Evolutionary conservation across 129 eudicot genomes (phyloP).

Genomic region (Arctium lappa): DNA sequence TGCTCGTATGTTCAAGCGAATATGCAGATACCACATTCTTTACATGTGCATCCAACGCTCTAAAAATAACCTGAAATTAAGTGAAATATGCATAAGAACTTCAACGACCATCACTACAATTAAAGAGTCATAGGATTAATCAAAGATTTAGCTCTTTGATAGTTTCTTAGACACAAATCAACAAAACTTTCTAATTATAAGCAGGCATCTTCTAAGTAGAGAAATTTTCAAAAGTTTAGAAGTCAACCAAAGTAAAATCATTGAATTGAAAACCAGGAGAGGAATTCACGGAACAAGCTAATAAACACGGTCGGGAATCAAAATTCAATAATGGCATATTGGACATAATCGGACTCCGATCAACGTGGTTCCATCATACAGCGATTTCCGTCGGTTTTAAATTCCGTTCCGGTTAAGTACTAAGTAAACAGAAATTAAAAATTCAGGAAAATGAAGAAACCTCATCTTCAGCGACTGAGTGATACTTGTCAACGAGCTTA

Average conservation of each 20-base stretch:
- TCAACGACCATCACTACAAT: not conserved
- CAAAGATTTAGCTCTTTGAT: not conserved
- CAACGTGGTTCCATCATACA: not conserved
- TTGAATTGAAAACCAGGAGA: not conserved
- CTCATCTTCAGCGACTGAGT: conserved; percentile 93
- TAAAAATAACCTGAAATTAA: conserved; percentile 71
- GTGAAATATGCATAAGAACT: not conserved
- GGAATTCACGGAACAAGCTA: not conserved
- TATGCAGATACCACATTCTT: conserved; percentile 79
- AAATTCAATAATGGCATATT: not conserved
- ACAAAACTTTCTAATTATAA: not conserved
- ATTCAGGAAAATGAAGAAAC: conserved; percentile 30
- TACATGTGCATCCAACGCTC: conserved; percentile 72
- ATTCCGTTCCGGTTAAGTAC: not conserved
- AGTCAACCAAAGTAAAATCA: not conserved
- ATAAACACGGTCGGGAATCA: not conserved
- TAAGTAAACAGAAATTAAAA: not conserved
- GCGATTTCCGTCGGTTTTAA: not conserved
- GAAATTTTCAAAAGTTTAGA: not conserved
- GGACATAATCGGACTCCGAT: not conserved
- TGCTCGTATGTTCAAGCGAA: conserved; percentile 72
- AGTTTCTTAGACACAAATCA: not conserved
- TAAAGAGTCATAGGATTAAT: not conserved
- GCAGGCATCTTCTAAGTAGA: not conserved
- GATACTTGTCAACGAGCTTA: conserved; percentile 64